Conservation (phyloP, 164 flowering plant genomes). For the Paratinospora sagittata region DNA sequence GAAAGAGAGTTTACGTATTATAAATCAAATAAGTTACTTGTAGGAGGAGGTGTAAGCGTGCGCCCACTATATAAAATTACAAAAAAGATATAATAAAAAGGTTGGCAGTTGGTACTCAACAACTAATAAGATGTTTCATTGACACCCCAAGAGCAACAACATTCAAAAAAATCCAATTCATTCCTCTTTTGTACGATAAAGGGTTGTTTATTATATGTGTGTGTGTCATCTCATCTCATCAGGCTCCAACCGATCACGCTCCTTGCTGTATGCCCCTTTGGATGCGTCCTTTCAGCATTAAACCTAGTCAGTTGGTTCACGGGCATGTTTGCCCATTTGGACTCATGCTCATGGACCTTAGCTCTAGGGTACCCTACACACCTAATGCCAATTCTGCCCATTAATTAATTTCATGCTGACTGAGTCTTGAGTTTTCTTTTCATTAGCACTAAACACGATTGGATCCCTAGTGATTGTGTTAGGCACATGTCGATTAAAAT, state of each 20-base stretch:
- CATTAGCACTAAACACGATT: no score
- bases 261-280: background rate
- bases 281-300: background rate
- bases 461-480: no score
- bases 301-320: background rate
- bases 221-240: no score
- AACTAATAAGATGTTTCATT: background rate
- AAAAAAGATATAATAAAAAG: background rate
- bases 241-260: no score
- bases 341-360: background rate
- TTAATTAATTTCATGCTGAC: no score
- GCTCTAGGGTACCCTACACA: no score
- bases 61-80: background rate
- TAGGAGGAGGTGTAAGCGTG: background rate
- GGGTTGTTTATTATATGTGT: background rate
- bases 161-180: background rate
- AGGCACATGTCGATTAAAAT: no score
- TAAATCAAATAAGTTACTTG: background rate
- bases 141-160: slow-evolving; percentile 1
- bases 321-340: background rate
- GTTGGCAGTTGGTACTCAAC: background rate
- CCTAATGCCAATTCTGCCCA: no score
- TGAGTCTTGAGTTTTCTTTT: no score
- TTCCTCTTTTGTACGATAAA: background rate
- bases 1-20: background rate